phyloP scores from a whole-genome alignment of 2,329 filamentous ascomycete genomes.

The Lasiodiplodia hormozganensis region DNA sequence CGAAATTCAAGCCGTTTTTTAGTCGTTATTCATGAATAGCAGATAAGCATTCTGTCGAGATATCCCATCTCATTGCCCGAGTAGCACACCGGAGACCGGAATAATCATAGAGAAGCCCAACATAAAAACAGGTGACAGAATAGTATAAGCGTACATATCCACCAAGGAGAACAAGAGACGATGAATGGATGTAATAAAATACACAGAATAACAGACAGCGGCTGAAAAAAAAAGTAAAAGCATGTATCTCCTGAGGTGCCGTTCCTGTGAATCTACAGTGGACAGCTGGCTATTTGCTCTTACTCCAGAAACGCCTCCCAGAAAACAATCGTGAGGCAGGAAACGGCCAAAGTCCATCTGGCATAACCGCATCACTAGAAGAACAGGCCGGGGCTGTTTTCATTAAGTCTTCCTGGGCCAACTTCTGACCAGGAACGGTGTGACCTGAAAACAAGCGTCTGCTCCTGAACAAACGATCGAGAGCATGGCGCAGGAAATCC shows the following conservation, averaged over 20 bases:
- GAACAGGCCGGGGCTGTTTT: not conserved
- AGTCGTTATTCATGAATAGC: too few species aligned
- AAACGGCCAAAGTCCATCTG: not conserved
- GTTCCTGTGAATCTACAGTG: not conserved
- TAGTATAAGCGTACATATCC: not conserved
- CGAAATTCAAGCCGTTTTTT: too few species aligned
- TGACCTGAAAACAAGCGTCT: not conserved
- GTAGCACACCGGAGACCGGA: not conserved
- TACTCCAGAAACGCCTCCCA: not conserved
- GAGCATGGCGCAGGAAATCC: not conserved
- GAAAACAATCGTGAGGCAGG: not conserved
- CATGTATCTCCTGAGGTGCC: not conserved
- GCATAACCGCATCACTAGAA: not conserved
- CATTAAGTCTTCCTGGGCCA: not conserved
- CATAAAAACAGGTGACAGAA: not conserved
- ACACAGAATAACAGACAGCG: not conserved
- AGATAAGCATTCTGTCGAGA: too few species aligned
- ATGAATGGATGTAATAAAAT: not conserved
- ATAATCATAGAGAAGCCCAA: not conserved
- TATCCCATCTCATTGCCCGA: too few species aligned
- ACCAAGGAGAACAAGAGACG: not conserved
- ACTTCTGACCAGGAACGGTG: not conserved
- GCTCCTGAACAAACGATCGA: not conserved
- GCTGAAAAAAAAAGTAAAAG: not conserved
- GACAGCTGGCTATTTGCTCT: not conserved